A percentile compares a stretch with the other conserved stretches of the same genome.
Conservation (phyloP, 176 grass and related monocot genomes). For the Eragrostis curvula region DNA sequence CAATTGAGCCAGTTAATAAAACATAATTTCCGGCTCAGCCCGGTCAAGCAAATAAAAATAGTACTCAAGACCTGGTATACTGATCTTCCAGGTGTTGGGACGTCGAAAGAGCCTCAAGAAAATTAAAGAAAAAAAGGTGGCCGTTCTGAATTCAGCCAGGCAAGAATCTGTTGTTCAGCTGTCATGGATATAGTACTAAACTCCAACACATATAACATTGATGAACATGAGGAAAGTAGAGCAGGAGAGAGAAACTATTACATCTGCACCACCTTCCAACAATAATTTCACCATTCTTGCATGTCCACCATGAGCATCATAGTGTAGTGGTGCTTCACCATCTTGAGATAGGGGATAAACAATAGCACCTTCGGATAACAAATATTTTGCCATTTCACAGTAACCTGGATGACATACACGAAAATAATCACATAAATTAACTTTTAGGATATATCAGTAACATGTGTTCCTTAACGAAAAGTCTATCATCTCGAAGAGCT, state of each 20-base stretch:
- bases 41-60: constrained; percentile 20
- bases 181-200: background rate
- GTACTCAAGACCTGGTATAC: background rate
- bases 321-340: constrained; percentile 9
- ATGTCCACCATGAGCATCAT: constrained; percentile 27
- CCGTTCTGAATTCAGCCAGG: too few species aligned
- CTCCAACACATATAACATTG: background rate
- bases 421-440: background rate
- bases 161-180: too few species aligned
- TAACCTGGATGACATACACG: background rate
- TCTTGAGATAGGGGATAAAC: constrained; percentile 30
- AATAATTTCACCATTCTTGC: too few species aligned
- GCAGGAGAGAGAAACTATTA: background rate
- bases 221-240: background rate
- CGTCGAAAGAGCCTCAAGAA: background rate
- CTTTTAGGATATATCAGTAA: background rate
- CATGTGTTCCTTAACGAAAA: background rate
- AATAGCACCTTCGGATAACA: background rate
- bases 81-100: background rate
- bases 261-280: constrained; percentile 12
- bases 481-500: background rate
- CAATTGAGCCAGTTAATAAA: background rate
- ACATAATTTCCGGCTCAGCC: background rate
- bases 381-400: too few species aligned
- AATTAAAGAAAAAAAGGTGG: background rate